Percentiles rank a stretch among this genome's conserved stretches.
These are phyloP conservation scores for Sporothrix inflata DNA, from an alignment of 2,329 filamentous ascomycete species.

Conservation along the genomic window DNA sequence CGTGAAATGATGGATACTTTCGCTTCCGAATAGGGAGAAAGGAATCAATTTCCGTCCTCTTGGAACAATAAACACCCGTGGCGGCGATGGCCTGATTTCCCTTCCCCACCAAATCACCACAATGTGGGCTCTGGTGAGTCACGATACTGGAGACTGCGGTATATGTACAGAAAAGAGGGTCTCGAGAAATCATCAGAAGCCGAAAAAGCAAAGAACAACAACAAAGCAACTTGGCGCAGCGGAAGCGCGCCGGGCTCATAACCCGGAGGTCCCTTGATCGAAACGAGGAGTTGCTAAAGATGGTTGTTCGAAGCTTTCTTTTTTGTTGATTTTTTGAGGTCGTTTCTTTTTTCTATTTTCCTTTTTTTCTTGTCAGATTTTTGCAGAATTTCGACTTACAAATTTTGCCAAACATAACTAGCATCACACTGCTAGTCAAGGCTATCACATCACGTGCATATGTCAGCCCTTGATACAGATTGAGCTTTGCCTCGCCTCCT, in stretches of 20 bases:
- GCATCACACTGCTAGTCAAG: background rate
- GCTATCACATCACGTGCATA: background rate
- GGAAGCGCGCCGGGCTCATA: conserved; percentile 31
- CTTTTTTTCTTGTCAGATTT: background rate
- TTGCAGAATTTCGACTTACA: background rate
- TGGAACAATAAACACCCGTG: background rate
- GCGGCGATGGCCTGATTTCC: background rate
- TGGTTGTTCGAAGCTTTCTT: background rate
- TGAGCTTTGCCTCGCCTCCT: background rate
- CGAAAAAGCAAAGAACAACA: background rate
- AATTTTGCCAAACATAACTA: background rate
- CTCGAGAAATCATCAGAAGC: background rate
- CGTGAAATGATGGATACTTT: background rate
- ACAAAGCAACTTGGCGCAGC: conserved; percentile 28
- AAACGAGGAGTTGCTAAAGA: conserved; percentile 30
- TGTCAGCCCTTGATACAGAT: background rate
- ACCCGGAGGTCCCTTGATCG: conserved; percentile 30
- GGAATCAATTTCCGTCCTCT: background rate
- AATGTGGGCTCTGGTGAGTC: conserved; percentile 8
- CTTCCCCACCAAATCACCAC: background rate
- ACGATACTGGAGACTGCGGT: background rate
- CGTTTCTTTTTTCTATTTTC: background rate
- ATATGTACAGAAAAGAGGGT: conserved; percentile 13
- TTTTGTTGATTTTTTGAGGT: background rate
- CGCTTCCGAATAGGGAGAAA: no score